Conservation (phyloP, 148 eudicot genomes). For the Chenopodium album region DNA sequence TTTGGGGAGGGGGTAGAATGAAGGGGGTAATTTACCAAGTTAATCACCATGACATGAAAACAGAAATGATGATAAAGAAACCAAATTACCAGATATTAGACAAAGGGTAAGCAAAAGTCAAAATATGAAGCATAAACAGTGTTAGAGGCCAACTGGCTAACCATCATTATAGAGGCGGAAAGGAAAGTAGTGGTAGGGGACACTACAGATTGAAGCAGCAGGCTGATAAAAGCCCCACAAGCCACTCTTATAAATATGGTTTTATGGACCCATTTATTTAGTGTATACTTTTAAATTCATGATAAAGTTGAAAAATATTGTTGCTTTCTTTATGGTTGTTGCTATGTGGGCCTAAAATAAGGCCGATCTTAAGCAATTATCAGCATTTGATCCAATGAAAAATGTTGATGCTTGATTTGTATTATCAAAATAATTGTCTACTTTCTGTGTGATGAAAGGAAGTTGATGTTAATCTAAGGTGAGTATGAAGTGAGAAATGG, state of each 20-base stretch:
- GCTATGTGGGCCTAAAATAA: constrained; percentile 24
- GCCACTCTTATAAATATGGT: constrained; percentile 19
- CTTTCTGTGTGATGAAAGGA: not conserved
- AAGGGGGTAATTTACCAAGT: not conserved
- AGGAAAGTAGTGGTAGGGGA: constrained; percentile 34
- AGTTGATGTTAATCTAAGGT: not conserved
- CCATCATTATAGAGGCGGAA: constrained; percentile 25
- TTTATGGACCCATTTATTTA: constrained; percentile 16
- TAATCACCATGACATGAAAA: not conserved
- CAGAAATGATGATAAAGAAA: constrained; percentile 14
- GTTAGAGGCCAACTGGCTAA: constrained; percentile 8
- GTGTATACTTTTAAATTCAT: constrained; percentile 18
- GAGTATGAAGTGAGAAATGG: not conserved
- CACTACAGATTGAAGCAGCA: constrained; percentile 17
- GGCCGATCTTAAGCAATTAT: constrained; percentile 16
- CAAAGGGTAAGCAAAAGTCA: constrained; percentile 30
- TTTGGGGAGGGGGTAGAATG: not conserved
- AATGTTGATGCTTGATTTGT: constrained; percentile 8
- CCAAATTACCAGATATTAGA: not conserved
- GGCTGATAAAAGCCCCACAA: constrained; percentile 29
- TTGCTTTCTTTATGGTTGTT: constrained; percentile 19
- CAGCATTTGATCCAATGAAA: not conserved
- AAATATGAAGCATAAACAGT: constrained; percentile 11
- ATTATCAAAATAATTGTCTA: constrained; percentile 1
- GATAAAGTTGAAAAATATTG: constrained; percentile 22